Evolutionary conservation across 2,329 filamentous ascomycete species (phyloP), one percentile per base, ranked within the genome.

Genomic region (Diaporthe eres): DNA sequence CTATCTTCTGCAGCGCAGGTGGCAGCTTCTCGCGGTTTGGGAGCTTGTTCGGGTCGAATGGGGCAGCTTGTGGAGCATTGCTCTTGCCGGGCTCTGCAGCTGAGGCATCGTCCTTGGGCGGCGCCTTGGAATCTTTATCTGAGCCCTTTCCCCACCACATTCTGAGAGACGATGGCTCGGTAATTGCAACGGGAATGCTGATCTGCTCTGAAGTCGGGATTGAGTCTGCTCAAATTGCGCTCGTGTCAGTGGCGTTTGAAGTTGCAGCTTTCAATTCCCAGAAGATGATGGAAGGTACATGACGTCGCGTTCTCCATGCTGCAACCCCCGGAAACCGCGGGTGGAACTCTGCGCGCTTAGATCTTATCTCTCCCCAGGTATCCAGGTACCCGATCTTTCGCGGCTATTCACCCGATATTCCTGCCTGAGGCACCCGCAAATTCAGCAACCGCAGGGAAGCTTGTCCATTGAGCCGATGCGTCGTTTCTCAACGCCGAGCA

Each of bases 1-100:
- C 83, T 49, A 92, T 88, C 65, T 86, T 89, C 80, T 92, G 90
- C 68, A 92, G 82, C n/a, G 82, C 84, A 65, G 85, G 84, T 1
- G 90, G 89, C 17, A 93, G 87, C 82, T 90, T 88, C 78, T 88
- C 85, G 47, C 83, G 82, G 7, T 84, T 80, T 1, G 88, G 88
- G 22, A 90, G 87, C 80, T 87, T 88, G 75, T 85, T 79, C 13
- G 86, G 84, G 74, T 88, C 85, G 79, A 87, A 86, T 6, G 81
- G 76, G n/a, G 83, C 78, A 22, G 76, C 74, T 72, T 75, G 79
- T 28, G 77, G 77, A 25, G 79, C 55, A 55, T 60, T 63, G 44
- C 39, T 39, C 37, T 74, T 74, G 74, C 76, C 74, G 39, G 72
- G 34, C 49, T 65, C 73, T 65, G 73, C 71, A 61, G 80, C 65